Conservation (phyloP, 73 alveolate species). For the Stentor coeruleus region DNA sequence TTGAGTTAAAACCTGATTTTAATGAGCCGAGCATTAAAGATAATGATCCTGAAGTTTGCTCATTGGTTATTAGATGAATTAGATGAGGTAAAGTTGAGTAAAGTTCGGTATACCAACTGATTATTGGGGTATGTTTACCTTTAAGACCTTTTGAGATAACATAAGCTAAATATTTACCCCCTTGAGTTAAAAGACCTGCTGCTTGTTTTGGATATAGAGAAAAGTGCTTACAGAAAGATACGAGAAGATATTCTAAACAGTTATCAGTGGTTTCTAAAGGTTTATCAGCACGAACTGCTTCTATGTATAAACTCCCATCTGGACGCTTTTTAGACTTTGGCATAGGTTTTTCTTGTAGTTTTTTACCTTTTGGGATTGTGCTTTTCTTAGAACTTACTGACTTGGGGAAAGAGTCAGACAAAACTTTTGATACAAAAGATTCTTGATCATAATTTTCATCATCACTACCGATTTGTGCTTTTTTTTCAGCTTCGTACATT, state of each 20-base stretch:
- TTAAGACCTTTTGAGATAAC: slow-evolving; percentile 59
- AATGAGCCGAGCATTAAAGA: slow-evolving; percentile 5
- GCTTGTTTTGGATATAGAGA: slow-evolving; percentile 63
- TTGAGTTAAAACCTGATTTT: slow-evolving; percentile 23
- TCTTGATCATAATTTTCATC: not conserved
- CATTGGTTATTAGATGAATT: not conserved
- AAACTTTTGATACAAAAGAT: not conserved
- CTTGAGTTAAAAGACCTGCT: slow-evolving; percentile 68
- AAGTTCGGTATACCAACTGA: slow-evolving; percentile 62
- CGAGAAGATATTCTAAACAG: slow-evolving; percentile 52
- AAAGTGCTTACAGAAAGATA: slow-evolving; percentile 52
- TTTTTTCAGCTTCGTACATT: slow-evolving; percentile 1
- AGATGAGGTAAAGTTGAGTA: slow-evolving; percentile 49
- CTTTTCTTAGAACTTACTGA: not conserved
- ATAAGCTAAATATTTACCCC: slow-evolving; percentile 50
- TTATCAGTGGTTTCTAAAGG: slow-evolving; percentile 48
- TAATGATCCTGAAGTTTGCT: not conserved
- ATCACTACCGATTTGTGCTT: slow-evolving; percentile 4
- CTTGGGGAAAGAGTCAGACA: not conserved
- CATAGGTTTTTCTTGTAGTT: not conserved
- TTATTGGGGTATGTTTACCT: slow-evolving; percentile 58
- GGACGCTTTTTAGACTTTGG: slow-evolving; percentile 20
- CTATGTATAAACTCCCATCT: slow-evolving; percentile 34
- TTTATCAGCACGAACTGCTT: slow-evolving; percentile 23
- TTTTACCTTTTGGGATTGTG: not conserved